These are phyloP conservation scores for Cyberlindnera americana DNA, from an alignment of 805 yeast genomes.

Conservation along the genomic window DNA sequence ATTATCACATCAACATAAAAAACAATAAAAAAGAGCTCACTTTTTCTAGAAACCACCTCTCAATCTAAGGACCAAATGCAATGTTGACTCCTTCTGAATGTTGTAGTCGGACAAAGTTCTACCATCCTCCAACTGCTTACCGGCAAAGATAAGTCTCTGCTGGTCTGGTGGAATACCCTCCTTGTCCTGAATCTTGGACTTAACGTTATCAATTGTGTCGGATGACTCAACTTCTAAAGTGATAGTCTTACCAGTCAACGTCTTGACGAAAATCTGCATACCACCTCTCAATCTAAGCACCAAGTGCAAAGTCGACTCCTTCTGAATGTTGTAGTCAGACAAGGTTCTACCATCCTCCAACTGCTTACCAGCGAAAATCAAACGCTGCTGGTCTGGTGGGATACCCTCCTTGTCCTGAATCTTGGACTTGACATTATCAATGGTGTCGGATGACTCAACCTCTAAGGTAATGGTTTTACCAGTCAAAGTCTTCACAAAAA, in stretches of 20 bases:
- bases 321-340: conserved; percentile 93
- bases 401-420: conserved; percentile 96
- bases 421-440: conserved; percentile 92
- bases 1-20: conserved; percentile 1
- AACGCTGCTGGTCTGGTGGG: conserved; percentile 95
- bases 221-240: conserved; percentile 91
- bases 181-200: conserved; percentile 93
- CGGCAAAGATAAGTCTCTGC: conserved; percentile 92
- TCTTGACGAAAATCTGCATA: conserved; percentile 94
- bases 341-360: conserved; percentile 93
- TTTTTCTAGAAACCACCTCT: conserved; percentile 81
- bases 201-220: conserved; percentile 93
- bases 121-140: conserved; percentile 95
- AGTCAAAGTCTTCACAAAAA: conserved; percentile 83
- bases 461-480: conserved; percentile 87
- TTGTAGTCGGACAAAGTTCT: conserved; percentile 92
- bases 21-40: background rate
- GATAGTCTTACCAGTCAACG: conserved; percentile 96
- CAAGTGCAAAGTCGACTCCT: conserved; percentile 84
- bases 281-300: conserved; percentile 87
- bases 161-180: conserved; percentile 98
- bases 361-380: conserved; percentile 95
- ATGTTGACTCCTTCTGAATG: conserved; percentile 90
- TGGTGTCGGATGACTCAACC: conserved; percentile 92
- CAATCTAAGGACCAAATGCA: conserved; percentile 80